Conservation (phyloP, 1,284 basidiomycete species). For the Melampsora larici-populina region DNA sequence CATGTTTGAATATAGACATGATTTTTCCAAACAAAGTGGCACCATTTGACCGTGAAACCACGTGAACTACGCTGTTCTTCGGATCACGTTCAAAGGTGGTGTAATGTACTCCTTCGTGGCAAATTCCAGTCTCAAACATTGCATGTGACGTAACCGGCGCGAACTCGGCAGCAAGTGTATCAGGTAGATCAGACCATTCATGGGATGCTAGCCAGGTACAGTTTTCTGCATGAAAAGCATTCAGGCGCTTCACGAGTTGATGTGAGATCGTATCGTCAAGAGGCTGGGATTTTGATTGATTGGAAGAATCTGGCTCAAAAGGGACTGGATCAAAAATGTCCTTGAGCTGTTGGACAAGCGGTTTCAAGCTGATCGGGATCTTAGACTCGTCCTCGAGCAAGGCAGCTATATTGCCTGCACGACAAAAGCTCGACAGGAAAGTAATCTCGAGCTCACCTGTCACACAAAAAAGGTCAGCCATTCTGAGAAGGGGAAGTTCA, state of each 20-base stretch:
- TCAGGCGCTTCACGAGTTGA: not conserved
- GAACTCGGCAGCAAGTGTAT: not conserved
- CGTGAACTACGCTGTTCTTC: not conserved
- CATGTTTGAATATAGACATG: not conserved
- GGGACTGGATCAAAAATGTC: not conserved
- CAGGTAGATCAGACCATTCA: not conserved
- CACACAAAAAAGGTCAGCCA: not conserved
- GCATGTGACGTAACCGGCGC: not conserved
- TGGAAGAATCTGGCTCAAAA: conserved; percentile 59
- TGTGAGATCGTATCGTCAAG: not conserved
- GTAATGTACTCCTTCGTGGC: not conserved
- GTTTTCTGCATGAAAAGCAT: not conserved
- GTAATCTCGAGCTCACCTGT: not conserved
- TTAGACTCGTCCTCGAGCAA: not conserved
- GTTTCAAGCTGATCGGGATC: not conserved
- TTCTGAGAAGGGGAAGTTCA: no score
- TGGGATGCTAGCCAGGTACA: not conserved
- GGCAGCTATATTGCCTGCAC: conserved; percentile 2
- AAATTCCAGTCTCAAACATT: not conserved
- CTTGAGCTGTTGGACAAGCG: not conserved
- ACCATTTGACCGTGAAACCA: not conserved
- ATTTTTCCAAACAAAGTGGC: not conserved
- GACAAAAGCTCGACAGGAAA: not conserved
- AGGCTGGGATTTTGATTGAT: conserved; percentile 60
- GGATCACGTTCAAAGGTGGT: not conserved